Evolutionary conservation across 2,329 filamentous ascomycete species (phyloP).

Genomic region (Aureobasidium uvarum): DNA sequence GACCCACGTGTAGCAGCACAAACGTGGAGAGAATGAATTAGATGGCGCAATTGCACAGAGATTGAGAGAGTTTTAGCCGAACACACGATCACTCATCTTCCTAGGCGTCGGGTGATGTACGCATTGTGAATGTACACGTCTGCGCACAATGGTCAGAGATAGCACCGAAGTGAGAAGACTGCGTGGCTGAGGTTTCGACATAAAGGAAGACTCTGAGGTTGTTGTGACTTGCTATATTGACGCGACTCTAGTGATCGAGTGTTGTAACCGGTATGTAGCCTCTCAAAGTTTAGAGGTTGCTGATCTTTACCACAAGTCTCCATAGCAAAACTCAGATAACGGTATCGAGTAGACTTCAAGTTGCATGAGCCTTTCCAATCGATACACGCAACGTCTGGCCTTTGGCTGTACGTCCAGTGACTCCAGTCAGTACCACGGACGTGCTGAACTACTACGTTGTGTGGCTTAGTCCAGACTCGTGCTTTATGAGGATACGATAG

Average conservation of each 20-base stretch:
- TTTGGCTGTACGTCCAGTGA: not conserved
- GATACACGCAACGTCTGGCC: not conserved
- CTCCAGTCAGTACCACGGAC: too few relatives aligned
- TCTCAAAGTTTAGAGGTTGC: not conserved
- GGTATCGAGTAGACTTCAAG: not conserved
- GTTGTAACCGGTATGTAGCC: not conserved
- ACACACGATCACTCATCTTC: too few relatives aligned
- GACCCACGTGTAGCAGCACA: too few relatives aligned
- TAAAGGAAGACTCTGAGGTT: not conserved
- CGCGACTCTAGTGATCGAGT: not conserved
- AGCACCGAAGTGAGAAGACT: not conserved
- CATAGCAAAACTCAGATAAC: not conserved
- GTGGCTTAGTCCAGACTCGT: too few relatives aligned
- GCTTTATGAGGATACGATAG: not conserved
- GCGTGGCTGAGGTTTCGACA: not conserved
- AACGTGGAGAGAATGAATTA: too few relatives aligned
- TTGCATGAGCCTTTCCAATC: not conserved
- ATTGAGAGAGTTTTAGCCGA: too few relatives aligned
- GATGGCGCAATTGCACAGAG: too few relatives aligned
- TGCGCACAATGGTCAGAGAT: too few relatives aligned
- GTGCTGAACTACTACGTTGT: not conserved
- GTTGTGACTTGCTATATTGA: not conserved
- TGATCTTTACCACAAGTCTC: not conserved
- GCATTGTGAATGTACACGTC: too few relatives aligned
- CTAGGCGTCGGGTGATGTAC: not conserved